Conservation (phyloP, 495 filamentous ascomycete species). For the Aspergillus haitiensis region DNA sequence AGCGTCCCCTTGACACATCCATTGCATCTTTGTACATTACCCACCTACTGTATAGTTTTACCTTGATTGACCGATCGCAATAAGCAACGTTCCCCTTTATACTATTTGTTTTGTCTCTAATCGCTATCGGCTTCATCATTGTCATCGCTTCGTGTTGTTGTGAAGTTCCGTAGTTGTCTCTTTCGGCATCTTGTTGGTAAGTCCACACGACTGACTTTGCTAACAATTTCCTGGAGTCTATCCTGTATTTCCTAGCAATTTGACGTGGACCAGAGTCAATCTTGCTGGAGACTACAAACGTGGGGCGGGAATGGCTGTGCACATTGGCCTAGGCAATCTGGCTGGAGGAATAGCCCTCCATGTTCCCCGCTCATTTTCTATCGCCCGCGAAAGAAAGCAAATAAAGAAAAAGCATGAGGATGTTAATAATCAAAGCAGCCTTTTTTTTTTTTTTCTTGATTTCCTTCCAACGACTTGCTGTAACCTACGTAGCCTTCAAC, state of each 20-base stretch:
- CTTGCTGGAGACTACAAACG: not conserved
- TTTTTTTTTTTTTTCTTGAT: no score
- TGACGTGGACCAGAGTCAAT: not conserved
- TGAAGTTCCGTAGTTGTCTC: not conserved
- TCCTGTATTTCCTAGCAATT: not conserved
- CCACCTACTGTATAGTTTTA: constrained; percentile 50
- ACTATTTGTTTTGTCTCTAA: not conserved
- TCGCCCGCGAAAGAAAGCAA: no score
- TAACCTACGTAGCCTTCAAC: no score
- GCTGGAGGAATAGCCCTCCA: not conserved
- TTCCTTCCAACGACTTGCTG: no score
- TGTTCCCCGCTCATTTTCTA: no score
- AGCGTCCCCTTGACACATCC: no score
- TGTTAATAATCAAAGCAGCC: no score
- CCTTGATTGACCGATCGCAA: not conserved
- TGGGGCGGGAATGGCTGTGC: not conserved
- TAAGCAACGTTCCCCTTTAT: not conserved
- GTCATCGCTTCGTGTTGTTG: not conserved
- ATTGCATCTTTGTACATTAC: no score
- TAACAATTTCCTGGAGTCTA: not conserved
- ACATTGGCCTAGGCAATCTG: not conserved
- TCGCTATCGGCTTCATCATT: not conserved
- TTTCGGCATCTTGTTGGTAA: not conserved
- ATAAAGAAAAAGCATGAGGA: no score
- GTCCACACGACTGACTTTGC: not conserved